Evolutionary conservation across 306 rosid species (phyloP).

Genomic region (Vigna nakashimae): DNA sequence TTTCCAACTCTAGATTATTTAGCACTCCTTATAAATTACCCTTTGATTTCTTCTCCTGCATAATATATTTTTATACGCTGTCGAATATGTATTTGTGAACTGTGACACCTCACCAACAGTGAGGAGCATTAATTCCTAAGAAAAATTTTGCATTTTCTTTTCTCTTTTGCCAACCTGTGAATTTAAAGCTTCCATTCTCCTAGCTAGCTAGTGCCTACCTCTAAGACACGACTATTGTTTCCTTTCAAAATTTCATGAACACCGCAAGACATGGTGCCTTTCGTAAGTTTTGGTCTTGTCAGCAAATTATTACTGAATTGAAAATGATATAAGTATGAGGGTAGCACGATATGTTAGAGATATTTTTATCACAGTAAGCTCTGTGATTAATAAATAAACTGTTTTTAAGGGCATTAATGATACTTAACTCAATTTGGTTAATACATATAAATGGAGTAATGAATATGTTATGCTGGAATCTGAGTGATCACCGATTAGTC

Average conservation of each 20-base stretch:
- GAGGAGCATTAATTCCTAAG: slow-evolving; percentile 52
- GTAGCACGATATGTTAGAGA: background rate
- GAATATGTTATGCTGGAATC: slow-evolving; percentile 25
- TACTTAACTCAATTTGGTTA: slow-evolving; percentile 3
- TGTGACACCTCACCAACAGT: slow-evolving; percentile 55
- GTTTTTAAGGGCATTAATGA: background rate
- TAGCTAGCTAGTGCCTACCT: slow-evolving; percentile 50
- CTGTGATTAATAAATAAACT: background rate
- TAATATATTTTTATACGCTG: slow-evolving; percentile 40
- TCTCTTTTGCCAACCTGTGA: slow-evolving; percentile 32
- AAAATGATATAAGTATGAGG: background rate
- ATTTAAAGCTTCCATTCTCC: slow-evolving; percentile 40
- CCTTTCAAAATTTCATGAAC: slow-evolving; percentile 44
- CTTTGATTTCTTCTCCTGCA: slow-evolving; percentile 23
- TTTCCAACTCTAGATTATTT: background rate
- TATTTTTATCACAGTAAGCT: background rate
- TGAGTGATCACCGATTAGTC: slow-evolving; percentile 37
- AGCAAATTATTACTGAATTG: slow-evolving; percentile 5
- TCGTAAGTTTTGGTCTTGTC: background rate
- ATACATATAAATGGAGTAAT: background rate
- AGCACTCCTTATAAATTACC: slow-evolving; percentile 10
- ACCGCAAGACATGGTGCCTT: slow-evolving; percentile 2
- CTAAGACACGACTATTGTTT: slow-evolving; percentile 30
- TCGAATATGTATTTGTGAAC: slow-evolving; percentile 36
- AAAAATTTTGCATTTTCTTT: slow-evolving; percentile 21